phyloP scores from a whole-genome alignment of 1,284 basidiomycete species.

The Rhodotorula sp. region DNA sequence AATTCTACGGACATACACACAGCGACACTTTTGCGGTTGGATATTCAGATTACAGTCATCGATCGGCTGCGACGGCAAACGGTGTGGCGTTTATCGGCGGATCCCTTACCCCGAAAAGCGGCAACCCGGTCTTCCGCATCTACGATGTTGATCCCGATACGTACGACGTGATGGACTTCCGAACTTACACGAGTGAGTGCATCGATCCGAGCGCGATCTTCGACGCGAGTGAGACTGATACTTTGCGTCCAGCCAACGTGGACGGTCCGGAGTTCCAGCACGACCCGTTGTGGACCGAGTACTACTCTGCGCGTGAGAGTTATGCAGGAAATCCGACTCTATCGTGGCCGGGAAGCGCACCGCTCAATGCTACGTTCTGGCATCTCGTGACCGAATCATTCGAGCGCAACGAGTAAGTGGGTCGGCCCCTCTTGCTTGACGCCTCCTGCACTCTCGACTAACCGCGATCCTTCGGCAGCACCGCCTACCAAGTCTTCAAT shows the following conservation, averaged over 20 bases:
- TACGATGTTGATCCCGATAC: conserved; percentile 60
- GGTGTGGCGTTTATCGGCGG: conserved; percentile 58
- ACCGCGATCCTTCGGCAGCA: not conserved
- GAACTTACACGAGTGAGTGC: conserved; percentile 48
- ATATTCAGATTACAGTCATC: conserved; percentile 57
- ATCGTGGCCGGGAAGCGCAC: conserved; percentile 19
- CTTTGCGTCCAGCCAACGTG: conserved; percentile 40
- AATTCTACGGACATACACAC: conserved; percentile 55
- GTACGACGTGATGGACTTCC: conserved; percentile 58
- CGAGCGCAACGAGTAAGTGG: conserved; percentile 53
- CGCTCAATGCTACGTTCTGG: conserved; percentile 60
- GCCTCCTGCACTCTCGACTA: not conserved
- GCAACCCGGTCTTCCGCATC: conserved; percentile 58
- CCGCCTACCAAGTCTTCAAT: not conserved
- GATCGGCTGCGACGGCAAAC: conserved; percentile 57
- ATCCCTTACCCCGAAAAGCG: conserved; percentile 56
- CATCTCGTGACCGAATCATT: conserved; percentile 61
- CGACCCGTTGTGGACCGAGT: conserved; percentile 58
- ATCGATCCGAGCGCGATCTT: not conserved
- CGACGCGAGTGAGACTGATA: not conserved
- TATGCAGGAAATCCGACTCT: conserved; percentile 45
- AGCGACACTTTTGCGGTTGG: conserved; percentile 49
- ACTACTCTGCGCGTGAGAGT: conserved; percentile 59
- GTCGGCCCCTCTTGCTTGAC: not conserved
- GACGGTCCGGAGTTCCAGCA: conserved; percentile 31